A percentile compares a stretch with the other conserved stretches of the same genome.
These are phyloP conservation scores for Phytophthora sp. DNA, from an alignment of 352 stramenopile species.

Conservation along the genomic window DNA sequence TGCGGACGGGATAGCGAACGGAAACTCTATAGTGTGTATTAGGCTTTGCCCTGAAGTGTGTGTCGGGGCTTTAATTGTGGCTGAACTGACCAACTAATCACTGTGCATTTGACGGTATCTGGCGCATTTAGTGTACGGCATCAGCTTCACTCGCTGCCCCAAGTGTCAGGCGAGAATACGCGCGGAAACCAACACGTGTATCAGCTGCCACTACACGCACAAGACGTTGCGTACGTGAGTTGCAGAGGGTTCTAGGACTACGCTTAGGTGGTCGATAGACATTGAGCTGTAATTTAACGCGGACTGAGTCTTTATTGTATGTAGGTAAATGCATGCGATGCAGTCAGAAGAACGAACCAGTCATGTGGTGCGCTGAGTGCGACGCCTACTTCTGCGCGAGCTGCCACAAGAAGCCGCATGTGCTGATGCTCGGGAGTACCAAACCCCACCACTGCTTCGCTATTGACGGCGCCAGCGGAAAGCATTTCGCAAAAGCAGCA, in stretches of 20 bases:
- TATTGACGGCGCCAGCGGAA: conserved; percentile 62
- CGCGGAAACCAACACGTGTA: conserved; percentile 39
- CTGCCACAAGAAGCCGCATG: conserved; percentile 62
- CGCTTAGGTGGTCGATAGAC: not conserved
- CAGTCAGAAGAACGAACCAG: conserved; percentile 33
- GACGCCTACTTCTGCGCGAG: conserved; percentile 66
- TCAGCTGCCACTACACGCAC: conserved; percentile 50
- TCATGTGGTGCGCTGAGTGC: conserved; percentile 74
- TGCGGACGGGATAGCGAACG: conserved; percentile 59
- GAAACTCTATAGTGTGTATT: conserved; percentile 52
- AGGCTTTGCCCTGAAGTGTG: not conserved
- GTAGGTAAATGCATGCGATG: conserved; percentile 57
- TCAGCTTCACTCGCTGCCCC: conserved; percentile 56
- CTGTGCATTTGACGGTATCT: conserved; percentile 5
- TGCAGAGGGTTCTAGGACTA: not conserved
- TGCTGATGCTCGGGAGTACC: conserved; percentile 46
- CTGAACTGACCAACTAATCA: not conserved
- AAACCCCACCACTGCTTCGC: conserved; percentile 59
- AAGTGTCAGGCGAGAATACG: conserved; percentile 53
- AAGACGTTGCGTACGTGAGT: conserved; percentile 40
- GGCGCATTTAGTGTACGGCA: conserved; percentile 60
- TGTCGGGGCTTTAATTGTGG: not conserved
- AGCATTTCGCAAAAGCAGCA: conserved; percentile 45
- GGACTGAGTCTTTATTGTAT: conserved; percentile 6
- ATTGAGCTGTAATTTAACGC: not conserved